These are phyloP conservation scores for Daphne laureola DNA, from an alignment of 441 rosid genomes.

Conservation along the genomic window DNA sequence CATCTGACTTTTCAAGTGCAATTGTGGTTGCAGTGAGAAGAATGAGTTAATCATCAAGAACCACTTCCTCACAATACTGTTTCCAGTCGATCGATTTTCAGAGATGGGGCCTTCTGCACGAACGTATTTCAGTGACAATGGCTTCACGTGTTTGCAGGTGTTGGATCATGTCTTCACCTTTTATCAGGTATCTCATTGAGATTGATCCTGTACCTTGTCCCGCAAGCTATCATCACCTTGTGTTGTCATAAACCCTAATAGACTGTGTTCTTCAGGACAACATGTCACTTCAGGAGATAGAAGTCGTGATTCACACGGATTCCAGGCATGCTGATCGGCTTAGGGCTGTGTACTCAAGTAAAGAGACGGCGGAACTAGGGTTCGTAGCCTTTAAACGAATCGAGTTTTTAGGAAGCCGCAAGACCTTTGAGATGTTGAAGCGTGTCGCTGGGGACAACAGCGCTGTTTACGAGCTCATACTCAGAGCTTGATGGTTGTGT, in stretches of 20 bases:
- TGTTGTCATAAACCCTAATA: not conserved
- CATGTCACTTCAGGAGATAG: slow-evolving; percentile 59
- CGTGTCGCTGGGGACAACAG: slow-evolving; percentile 71
- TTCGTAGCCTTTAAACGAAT: slow-evolving; percentile 45
- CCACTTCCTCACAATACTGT: slow-evolving; percentile 72
- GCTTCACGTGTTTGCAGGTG: slow-evolving; percentile 77
- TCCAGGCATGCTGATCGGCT: slow-evolving; percentile 84
- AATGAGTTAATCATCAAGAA: slow-evolving; percentile 59
- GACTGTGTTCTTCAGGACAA: slow-evolving; percentile 43
- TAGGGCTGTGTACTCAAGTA: slow-evolving; percentile 47
- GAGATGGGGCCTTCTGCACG: slow-evolving; percentile 96
- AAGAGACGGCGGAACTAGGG: slow-evolving; percentile 44
- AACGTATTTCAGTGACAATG: slow-evolving; percentile 73
- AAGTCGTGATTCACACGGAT: slow-evolving; percentile 80
- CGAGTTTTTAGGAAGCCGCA: slow-evolving; percentile 74
- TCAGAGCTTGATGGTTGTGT: slow-evolving; percentile 49
- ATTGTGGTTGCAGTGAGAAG: slow-evolving; percentile 61
- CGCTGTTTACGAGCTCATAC: slow-evolving; percentile 75
- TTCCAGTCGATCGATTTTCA: slow-evolving; percentile 78
- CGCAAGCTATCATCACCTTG: not conserved
- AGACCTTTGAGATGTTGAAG: slow-evolving; percentile 76
- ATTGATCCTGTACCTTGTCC: not conserved
- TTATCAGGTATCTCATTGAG: slow-evolving; percentile 68
- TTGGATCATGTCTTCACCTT: slow-evolving; percentile 57
- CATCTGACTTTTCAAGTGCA: not conserved